Percentiles rank a stretch among this genome's conserved stretches.
These are phyloP conservation scores for Lactarius evosmus DNA, from an alignment of 768 basidiomycete genomes.

Conservation along the genomic window DNA sequence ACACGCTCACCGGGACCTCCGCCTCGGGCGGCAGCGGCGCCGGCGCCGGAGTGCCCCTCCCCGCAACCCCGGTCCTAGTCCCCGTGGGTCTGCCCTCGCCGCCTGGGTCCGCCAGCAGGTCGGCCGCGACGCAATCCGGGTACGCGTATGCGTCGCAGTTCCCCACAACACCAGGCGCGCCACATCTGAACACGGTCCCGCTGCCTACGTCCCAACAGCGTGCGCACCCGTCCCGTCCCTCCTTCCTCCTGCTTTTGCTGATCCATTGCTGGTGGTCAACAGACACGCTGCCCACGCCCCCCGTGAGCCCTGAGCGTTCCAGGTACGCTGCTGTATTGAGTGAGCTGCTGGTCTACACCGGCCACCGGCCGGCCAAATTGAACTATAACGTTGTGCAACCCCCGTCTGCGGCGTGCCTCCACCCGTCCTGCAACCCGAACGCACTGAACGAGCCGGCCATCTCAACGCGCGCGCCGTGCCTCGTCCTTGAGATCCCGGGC, in stretches of 20 bases:
- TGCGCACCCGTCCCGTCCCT: slow-evolving; percentile 1
- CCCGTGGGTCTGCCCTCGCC: slow-evolving; percentile 25
- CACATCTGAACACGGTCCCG: slow-evolving; percentile 24
- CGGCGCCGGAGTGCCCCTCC: not conserved
- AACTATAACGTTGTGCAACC: slow-evolving; percentile 21
- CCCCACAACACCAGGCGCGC: slow-evolving; percentile 25
- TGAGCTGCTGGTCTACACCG: slow-evolving; percentile 23
- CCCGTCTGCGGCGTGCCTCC: slow-evolving; percentile 19
- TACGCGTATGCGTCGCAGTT: slow-evolving; percentile 3
- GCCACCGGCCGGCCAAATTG: slow-evolving; percentile 17
- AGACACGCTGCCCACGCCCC: slow-evolving; percentile 22
- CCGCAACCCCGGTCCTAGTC: slow-evolving; percentile 18
- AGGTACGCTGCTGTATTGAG: slow-evolving; percentile 20
- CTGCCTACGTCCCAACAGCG: slow-evolving; percentile 9
- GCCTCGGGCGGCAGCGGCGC: slow-evolving; percentile 8
- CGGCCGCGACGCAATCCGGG: slow-evolving; percentile 11
- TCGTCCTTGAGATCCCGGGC: slow-evolving; percentile 24
- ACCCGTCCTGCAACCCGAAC: slow-evolving; percentile 20
- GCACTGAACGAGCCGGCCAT: slow-evolving; percentile 21
- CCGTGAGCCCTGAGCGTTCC: slow-evolving; percentile 23
- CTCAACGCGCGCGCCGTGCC: slow-evolving; percentile 16
- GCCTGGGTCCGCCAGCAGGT: slow-evolving; percentile 17
- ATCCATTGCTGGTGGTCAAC: not conserved
- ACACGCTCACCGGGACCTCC: slow-evolving; percentile 20
- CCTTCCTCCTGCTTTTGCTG: not conserved